These are phyloP conservation scores for Penicillium sp. DNA, from an alignment of 2,329 filamentous ascomycete species.

Conservation along the genomic window DNA sequence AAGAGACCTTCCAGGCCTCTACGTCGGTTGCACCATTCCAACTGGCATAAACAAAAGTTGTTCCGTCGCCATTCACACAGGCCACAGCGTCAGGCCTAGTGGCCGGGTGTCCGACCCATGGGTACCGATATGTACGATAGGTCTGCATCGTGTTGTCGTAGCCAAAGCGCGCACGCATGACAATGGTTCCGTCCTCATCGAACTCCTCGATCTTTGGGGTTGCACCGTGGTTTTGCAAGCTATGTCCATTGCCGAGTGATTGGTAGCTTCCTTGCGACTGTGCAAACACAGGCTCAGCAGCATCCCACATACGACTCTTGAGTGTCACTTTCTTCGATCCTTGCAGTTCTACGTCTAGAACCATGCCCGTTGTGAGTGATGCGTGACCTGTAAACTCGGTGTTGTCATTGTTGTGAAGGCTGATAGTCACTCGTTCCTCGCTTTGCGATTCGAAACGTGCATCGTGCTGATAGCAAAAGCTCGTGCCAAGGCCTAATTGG, in stretches of 20 bases:
- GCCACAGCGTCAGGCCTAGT: conserved; percentile 12
- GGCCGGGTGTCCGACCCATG: conserved; percentile 10
- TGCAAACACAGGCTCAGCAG: conserved; percentile 22
- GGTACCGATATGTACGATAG: conserved; percentile 26
- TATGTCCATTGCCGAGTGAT: conserved; percentile 22
- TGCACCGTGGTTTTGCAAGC: conserved; percentile 34
- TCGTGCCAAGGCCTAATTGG: conserved; percentile 8
- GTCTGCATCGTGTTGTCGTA: conserved; percentile 21
- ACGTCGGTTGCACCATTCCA: conserved; percentile 39
- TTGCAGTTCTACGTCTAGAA: conserved; percentile 21
- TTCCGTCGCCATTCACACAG: conserved; percentile 2
- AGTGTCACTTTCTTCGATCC: conserved; percentile 16
- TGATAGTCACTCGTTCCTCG: conserved; percentile 25
- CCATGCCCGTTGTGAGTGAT: conserved; percentile 23
- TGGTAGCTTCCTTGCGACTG: conserved; percentile 30
- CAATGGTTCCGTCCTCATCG: conserved; percentile 21
- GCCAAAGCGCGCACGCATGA: conserved; percentile 30
- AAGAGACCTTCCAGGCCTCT: conserved; percentile 11
- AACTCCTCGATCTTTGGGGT: conserved; percentile 35
- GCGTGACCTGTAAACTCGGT: conserved; percentile 5
- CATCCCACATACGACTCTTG: conserved; percentile 21
- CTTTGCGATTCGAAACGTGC: conserved; percentile 29
- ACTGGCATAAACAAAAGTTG: conserved; percentile 33
- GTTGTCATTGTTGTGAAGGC: conserved; percentile 28
- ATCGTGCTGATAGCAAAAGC: conserved; percentile 30